A percentile compares a stretch with the other conserved stretches of the same genome.
These are phyloP conservation scores for Phycomyces blakesleeanus DNA, from an alignment of 192 early-diverging fungal species.

Conservation along the genomic window DNA sequence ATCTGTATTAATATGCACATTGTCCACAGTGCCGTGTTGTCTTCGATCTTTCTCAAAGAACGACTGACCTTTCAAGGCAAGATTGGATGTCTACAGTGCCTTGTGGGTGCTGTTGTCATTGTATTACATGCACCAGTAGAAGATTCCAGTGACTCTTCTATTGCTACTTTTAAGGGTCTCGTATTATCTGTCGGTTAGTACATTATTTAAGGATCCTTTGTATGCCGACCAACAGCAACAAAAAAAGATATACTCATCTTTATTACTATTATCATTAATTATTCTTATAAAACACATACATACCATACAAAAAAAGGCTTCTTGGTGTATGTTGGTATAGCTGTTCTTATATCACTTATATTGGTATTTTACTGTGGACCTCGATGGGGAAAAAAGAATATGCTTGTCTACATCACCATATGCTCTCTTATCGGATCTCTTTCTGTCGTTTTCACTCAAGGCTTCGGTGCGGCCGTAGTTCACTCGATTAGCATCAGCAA, in stretches of 20 bases:
- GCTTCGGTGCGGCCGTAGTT: constrained; percentile 82
- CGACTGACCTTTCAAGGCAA: constrained; percentile 77
- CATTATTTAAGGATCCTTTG: too few relatives aligned
- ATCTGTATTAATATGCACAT: too few relatives aligned
- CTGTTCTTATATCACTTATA: constrained; percentile 54
- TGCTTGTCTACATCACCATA: constrained; percentile 86
- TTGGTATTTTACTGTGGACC: constrained; percentile 81
- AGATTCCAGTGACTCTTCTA: constrained; percentile 59
- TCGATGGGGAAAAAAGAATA: constrained; percentile 71
- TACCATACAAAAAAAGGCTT: too few relatives aligned
- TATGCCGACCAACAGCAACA: too few relatives aligned
- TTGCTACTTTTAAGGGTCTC: constrained; percentile 70
- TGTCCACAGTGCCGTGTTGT: constrained; percentile 78
- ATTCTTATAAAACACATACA: too few relatives aligned
- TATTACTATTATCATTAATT: background rate
- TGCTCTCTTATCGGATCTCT: constrained; percentile 92
- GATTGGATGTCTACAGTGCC: constrained; percentile 84
- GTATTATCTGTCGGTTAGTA: constrained; percentile 24
- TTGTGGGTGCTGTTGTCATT: constrained; percentile 81
- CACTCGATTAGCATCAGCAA: constrained; percentile 82
- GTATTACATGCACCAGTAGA: constrained; percentile 85
- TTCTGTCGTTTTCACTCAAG: constrained; percentile 85
- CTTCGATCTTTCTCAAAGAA: constrained; percentile 87
- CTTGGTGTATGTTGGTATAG: constrained; percentile 65
- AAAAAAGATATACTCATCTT: too few relatives aligned